These are phyloP conservation scores for Dinochytrium kinnereticum DNA, from an alignment of 371 early-diverging fungal species.

Conservation along the genomic window DNA sequence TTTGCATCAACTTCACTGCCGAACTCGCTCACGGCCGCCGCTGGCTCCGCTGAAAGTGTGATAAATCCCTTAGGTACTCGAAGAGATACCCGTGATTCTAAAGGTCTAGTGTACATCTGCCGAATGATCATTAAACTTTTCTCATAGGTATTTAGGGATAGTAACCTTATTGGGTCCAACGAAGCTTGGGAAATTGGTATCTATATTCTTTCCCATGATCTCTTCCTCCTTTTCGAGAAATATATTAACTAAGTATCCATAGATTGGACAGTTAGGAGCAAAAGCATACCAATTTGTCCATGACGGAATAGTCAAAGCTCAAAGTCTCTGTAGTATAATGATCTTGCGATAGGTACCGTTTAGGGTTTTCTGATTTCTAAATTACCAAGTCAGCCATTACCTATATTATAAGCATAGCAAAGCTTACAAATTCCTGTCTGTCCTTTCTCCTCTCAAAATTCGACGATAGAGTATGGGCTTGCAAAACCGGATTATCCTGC, in stretches of 20 bases:
- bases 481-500: constrained; percentile 9
- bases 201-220: background rate
- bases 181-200: constrained; percentile 4
- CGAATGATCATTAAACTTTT: background rate
- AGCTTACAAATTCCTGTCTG: background rate
- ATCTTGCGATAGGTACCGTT: background rate
- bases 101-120: constrained; percentile 34
- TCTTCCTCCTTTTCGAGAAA: background rate
- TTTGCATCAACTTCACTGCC: constrained; percentile 40
- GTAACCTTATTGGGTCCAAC: background rate
- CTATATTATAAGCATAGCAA: too few relatives aligned
- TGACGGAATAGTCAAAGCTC: background rate
- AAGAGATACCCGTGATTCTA: constrained; percentile 40
- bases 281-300: background rate
- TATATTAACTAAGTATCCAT: too few relatives aligned
- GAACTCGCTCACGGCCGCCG: constrained; percentile 48
- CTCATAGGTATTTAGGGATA: background rate
- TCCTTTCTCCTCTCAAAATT: constrained; percentile 13
- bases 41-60: constrained; percentile 47
- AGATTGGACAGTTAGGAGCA: too few relatives aligned
- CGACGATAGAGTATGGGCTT: constrained; percentile 8
- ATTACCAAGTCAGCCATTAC: too few relatives aligned
- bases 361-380: constrained; percentile 9
- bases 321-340: constrained; percentile 2
- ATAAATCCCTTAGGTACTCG: constrained; percentile 52